Percentiles rank a stretch among this genome's conserved stretches.
phyloP scores from a whole-genome alignment of 139 green algal species.

The Nannochloris sp. region DNA sequence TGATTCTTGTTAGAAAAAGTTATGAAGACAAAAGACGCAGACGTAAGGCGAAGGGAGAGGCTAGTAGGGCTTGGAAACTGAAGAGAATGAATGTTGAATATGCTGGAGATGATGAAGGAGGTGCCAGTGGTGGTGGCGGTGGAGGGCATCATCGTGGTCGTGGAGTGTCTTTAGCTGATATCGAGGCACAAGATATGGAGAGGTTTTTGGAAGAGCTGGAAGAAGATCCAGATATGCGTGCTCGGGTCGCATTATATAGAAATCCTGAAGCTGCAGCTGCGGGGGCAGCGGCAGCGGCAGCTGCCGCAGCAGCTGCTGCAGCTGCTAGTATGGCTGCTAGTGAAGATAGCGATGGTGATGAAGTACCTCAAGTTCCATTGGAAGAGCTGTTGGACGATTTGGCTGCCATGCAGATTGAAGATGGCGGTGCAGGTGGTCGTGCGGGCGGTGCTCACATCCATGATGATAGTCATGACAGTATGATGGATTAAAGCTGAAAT shows the following conservation, averaged over 20 bases:
- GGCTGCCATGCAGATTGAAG: constrained; percentile 47
- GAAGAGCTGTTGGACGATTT: constrained; percentile 93
- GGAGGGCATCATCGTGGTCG: constrained; percentile 1
- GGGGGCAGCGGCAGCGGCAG: not conserved
- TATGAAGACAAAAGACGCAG: constrained; percentile 80
- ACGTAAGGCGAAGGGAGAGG: constrained; percentile 35
- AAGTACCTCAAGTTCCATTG: constrained; percentile 71
- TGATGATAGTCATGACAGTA: too few relatives aligned
- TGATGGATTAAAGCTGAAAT: too few relatives aligned
- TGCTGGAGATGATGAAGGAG: constrained; percentile 9
- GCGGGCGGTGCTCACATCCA: too few relatives aligned
- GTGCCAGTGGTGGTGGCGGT: not conserved
- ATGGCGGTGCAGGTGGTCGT: constrained; percentile 17
- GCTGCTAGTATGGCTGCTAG: constrained; percentile 37
- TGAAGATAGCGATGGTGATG: constrained; percentile 26
- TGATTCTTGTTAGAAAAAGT: constrained; percentile 86
- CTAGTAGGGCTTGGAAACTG: constrained; percentile 64
- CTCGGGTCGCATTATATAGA: constrained; percentile 44
- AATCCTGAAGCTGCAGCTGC: constrained; percentile 22
- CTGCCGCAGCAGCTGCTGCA: not conserved
- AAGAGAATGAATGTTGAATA: constrained; percentile 67
- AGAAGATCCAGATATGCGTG: constrained; percentile 71
- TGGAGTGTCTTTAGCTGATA: constrained; percentile 18
- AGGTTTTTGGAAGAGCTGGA: constrained; percentile 82
- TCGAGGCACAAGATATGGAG: constrained; percentile 59